A percentile compares a stretch with the other conserved stretches of the same genome.
Conservation (phyloP, 2,329 filamentous ascomycete genomes). For the Calonectria fujianensis region DNA sequence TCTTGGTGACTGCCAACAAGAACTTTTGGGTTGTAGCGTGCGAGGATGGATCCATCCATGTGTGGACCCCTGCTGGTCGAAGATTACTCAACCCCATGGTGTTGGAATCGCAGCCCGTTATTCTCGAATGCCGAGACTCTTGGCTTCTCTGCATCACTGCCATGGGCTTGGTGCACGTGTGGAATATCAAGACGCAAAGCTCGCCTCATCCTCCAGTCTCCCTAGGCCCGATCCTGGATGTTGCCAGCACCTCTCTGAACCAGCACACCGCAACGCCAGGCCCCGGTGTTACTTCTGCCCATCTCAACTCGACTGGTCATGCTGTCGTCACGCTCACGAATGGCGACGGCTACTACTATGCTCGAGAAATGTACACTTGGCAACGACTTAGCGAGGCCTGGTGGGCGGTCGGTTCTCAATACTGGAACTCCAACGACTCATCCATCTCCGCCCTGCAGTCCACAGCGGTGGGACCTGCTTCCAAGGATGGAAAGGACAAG, state of each 20-base stretch:
- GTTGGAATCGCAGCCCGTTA: slow-evolving; percentile 93
- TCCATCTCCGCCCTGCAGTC: slow-evolving; percentile 88
- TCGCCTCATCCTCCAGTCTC: slow-evolving; percentile 94
- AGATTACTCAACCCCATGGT: slow-evolving; percentile 89
- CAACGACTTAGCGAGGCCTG: slow-evolving; percentile 96
- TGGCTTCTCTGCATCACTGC: slow-evolving; percentile 94
- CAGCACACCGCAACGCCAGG: slow-evolving; percentile 84
- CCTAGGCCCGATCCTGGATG: slow-evolving; percentile 90
- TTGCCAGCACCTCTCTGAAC: slow-evolving; percentile 86
- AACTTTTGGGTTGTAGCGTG: slow-evolving; percentile 95
- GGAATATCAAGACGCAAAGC: slow-evolving; percentile 89
- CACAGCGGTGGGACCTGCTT: slow-evolving; percentile 77
- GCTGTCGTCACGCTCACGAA: slow-evolving; percentile 94
- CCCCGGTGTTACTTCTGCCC: slow-evolving; percentile 91
- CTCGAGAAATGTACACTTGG: slow-evolving; percentile 90
- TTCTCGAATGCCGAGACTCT: slow-evolving; percentile 91
- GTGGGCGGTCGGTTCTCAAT: slow-evolving; percentile 98
- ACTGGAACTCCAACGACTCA: slow-evolving; percentile 98
- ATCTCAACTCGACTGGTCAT: slow-evolving; percentile 90
- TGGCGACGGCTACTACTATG: slow-evolving; percentile 95
- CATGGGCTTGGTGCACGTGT: slow-evolving; percentile 92
- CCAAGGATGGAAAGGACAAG: slow-evolving; percentile 66
- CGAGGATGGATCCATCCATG: slow-evolving; percentile 92
- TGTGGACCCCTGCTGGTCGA: slow-evolving; percentile 94
- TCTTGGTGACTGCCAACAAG: slow-evolving; percentile 93